These are phyloP conservation scores for Ophiostoma australiae DNA, from an alignment of 2,329 filamentous ascomycete species.

Conservation along the genomic window DNA sequence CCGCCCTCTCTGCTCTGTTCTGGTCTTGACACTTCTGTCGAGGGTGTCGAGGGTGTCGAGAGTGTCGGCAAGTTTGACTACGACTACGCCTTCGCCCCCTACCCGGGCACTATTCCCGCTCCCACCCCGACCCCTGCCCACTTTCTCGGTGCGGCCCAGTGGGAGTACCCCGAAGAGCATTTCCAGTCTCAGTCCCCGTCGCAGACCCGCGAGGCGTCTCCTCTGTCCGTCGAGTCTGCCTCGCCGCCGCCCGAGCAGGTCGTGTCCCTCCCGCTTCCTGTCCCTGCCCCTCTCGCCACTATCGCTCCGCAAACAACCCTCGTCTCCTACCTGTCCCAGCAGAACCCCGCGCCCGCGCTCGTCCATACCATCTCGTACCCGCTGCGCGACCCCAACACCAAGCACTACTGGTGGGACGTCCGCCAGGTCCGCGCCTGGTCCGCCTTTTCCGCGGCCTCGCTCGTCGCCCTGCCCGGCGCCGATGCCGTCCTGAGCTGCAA, in stretches of 20 bases:
- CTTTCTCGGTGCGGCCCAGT: conserved; percentile 32
- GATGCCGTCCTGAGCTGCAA: conserved; percentile 66
- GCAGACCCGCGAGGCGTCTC: conserved; percentile 43
- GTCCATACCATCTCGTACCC: conserved; percentile 73
- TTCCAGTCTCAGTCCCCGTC: neutral
- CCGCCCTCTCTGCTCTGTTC: conserved; percentile 60
- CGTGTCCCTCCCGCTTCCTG: conserved; percentile 27
- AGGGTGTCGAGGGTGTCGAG: conserved; percentile 60
- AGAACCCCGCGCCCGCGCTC: conserved; percentile 77
- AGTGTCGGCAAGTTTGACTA: conserved; percentile 37
- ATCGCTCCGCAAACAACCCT: conserved; percentile 44
- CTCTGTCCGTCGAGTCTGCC: conserved; percentile 36
- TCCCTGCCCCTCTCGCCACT: conserved; percentile 29
- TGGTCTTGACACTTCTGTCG: conserved; percentile 48
- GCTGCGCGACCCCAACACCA: conserved; percentile 61
- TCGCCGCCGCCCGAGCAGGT: conserved; percentile 26
- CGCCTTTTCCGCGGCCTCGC: conserved; percentile 67
- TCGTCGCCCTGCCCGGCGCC: conserved; percentile 68
- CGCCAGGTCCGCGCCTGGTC: conserved; percentile 81
- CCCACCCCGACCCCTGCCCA: conserved; percentile 31
- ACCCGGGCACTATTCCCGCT: conserved; percentile 57
- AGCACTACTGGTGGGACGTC: conserved; percentile 95
- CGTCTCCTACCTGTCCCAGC: conserved; percentile 68
- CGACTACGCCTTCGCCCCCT: conserved; percentile 68
- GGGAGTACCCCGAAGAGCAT: conserved; percentile 30